phyloP scores from a whole-genome alignment of 805 yeast genomes.

The Starmerella geochares region DNA sequence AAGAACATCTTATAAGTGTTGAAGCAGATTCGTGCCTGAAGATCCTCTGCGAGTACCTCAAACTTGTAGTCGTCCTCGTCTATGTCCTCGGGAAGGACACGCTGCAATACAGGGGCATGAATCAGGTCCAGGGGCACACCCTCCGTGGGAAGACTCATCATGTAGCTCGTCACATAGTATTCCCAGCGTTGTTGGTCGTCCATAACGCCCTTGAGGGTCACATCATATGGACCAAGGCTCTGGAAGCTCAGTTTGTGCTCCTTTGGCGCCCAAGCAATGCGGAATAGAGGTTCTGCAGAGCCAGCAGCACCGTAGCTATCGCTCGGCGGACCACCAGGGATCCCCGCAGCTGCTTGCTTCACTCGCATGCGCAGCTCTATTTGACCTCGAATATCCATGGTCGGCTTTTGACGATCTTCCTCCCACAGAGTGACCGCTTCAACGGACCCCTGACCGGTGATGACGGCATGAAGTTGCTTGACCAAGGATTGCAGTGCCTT shows the following conservation, averaged over 20 bases:
- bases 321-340: not conserved
- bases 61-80: constrained; percentile 24
- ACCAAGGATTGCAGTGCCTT: constrained; percentile 75
- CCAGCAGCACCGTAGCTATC: constrained; percentile 36
- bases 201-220: constrained; percentile 63
- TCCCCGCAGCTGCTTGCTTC: constrained; percentile 56
- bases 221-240: constrained; percentile 77
- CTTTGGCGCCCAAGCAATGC: constrained; percentile 57
- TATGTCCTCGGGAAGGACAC: constrained; percentile 29
- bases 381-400: constrained; percentile 75
- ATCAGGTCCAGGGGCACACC: constrained; percentile 75
- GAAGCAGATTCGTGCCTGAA: constrained; percentile 68
- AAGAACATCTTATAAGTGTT: constrained; percentile 73
- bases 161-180: constrained; percentile 83
- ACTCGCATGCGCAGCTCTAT: constrained; percentile 83
- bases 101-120: constrained; percentile 65
- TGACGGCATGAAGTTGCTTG: constrained; percentile 77
- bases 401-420: constrained; percentile 52
- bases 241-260: constrained; percentile 54
- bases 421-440: constrained; percentile 77
- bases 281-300: constrained; percentile 69
- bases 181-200: constrained; percentile 78
- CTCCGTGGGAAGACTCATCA: constrained; percentile 95
- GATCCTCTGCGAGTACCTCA: constrained; percentile 56
- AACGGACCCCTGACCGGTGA: constrained; percentile 68